phyloP scores from a whole-genome alignment of 2,329 filamentous ascomycete species.

The Teratosphaeria nubilosa region DNA sequence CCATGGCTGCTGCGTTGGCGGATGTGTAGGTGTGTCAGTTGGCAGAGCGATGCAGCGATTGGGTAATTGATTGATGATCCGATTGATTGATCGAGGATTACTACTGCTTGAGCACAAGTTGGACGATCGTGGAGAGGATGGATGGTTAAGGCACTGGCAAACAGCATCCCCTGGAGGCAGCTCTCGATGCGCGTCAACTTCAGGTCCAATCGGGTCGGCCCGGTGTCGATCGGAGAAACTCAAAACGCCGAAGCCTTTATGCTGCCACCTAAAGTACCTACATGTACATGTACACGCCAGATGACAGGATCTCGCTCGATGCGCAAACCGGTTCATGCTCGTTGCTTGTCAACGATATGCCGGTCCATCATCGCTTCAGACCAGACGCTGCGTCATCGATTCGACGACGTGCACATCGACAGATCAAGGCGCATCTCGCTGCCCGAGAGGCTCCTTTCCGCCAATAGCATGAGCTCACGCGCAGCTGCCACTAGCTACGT shows the following conservation, averaged over 20 bases:
- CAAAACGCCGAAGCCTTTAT: neutral
- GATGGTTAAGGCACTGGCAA: neutral
- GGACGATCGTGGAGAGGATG: neutral
- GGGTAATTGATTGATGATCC: neutral
- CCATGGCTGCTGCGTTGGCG: constrained; percentile 17
- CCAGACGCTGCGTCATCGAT: neutral
- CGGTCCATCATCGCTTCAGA: neutral
- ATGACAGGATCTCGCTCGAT: neutral
- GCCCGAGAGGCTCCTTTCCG: constrained; percentile 1
- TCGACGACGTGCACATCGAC: neutral
- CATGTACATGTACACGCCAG: neutral
- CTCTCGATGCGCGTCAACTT: neutral
- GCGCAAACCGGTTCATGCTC: neutral
- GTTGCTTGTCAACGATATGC: neutral
- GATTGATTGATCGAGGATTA: neutral
- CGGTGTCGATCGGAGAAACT: neutral
- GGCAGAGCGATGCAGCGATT: neutral
- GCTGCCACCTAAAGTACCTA: too few species aligned
- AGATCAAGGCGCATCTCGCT: constrained; percentile 1
- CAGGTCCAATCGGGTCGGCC: neutral
- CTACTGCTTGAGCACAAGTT: neutral
- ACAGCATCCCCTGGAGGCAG: neutral
- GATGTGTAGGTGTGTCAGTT: neutral
- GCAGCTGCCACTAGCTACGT: constrained; percentile 1
- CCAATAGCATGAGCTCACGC: constrained; percentile 1